Base-by-base conservation (phyloP, 176 grass and related monocot species). In the Carex myosuroides region DNA sequence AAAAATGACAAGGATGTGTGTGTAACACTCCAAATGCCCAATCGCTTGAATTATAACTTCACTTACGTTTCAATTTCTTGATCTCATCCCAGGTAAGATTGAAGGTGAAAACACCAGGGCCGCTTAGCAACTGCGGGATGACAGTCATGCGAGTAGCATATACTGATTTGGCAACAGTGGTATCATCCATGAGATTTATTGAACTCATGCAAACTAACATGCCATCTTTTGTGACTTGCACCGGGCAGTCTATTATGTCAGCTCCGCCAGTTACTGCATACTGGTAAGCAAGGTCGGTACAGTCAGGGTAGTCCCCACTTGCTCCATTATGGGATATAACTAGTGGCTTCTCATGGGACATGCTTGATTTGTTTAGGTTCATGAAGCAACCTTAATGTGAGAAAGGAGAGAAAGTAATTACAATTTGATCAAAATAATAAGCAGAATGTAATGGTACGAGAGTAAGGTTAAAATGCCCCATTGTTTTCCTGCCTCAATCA, bases 41-140 rank as follows among this genome's bases (percentile, higher is more conserved):
- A 42, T 64, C 10, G 2, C 21, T 42, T 14, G 50, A 62, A 44
- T 10, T 26, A 18, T 17, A 53, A 65, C 39, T 50, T 11, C 60
- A 95, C 96, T 95, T 91, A 99, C 93, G 91, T 70, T 57, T 83
- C 79, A 95, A 81, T 37, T 83, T 91, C 39, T 87, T 86, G 42
- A 95, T 95, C 60, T 99, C 96, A 85, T 85, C 78, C 93, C 89
- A 99, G n/a, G 96, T 94, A 57, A 99, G 85, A 85, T 99, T 95
- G 83, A 94, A 99, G 72, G 91, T 95, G 76, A 89, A 99, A 58
- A 99, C 76, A 68, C 96, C 96, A 88, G 37, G 7, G 4, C 3
- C 83, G 60, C 53, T 93, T 69, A 92, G 85, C 65, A 98, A 90
- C 59, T 95, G 71, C 39, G 88, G 90, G 8, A 95, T 85, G 58